Base-by-base conservation (phyloP, 495 filamentous ascomycete genomes). In the Penicillium canariense region DNA sequence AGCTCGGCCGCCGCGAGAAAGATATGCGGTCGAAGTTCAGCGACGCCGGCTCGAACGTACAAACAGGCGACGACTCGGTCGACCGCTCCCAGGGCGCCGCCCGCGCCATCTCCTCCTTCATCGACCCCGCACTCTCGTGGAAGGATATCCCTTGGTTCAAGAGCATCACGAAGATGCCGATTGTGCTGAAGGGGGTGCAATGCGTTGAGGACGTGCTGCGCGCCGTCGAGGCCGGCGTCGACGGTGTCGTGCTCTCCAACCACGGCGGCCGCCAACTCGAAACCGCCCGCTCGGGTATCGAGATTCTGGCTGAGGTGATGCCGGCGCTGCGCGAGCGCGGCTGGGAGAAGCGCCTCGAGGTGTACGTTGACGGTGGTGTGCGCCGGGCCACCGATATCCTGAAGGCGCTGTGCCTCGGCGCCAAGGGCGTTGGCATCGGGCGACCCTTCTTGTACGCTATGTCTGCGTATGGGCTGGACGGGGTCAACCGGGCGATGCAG, bases 221-320 rank as follows among this genome's bases (percentile, higher is more conserved):
- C 48, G 93, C 94, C 42, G 80, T 91, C 60, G 90, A 96, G 60
- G 69, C 66, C 42, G 92, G 91, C 52, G 88, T 96, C 9, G 86
- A 96, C 59, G 94, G 91, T 55, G 92, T 96, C 38, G 94, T 98
- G 22, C 83, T 98, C 40, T 96, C 90, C 45, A 98, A 98, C 77
- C 94, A 98, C 76, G 94, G 94, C 53, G 94, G 94, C 20, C 83
- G 94, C n/a, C 94, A 98, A 73, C 90, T 98, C 44, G 94, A 98
- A 59, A 91, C 90, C 59, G 85, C 94, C 1, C 85, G 87, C 26
- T 94, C 89, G 0, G 95, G 84, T n/a, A 85, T 97, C 61, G 94
- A 98, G 68, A 80, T 98, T 1, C 82, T 98, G 8, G 90, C 94
- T 18, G 94, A 98, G 77, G 92, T 96, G 12, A 96, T 97, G 91